Percentiles rank a stretch among this genome's conserved stretches.
These are phyloP conservation scores for Candida glucosophila DNA, from an alignment of 1,139 yeast species.

Conservation along the genomic window DNA sequence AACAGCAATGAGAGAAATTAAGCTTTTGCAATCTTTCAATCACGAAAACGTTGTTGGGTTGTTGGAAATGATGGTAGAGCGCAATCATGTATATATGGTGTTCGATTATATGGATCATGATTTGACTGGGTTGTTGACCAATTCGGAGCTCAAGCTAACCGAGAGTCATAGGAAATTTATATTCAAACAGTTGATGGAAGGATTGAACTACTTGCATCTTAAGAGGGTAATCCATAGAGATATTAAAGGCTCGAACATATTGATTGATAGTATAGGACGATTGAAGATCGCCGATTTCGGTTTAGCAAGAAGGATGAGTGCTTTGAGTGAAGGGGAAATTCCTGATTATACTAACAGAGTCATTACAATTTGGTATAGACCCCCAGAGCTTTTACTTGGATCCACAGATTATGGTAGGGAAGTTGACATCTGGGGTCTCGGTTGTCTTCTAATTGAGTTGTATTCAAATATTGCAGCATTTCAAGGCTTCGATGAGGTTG, in stretches of 20 bases:
- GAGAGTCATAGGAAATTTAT: constrained; percentile 70
- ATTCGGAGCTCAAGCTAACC: constrained; percentile 56
- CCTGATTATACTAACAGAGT: constrained; percentile 90
- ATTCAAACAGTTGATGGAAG: constrained; percentile 69
- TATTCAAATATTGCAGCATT: constrained; percentile 71
- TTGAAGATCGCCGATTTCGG: constrained; percentile 92
- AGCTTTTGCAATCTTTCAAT: constrained; percentile 75
- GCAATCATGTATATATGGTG: constrained; percentile 75
- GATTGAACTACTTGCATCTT: constrained; percentile 72
- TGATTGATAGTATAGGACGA: constrained; percentile 62
- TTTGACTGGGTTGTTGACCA: constrained; percentile 77
- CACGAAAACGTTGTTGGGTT: constrained; percentile 78
- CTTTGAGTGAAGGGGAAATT: constrained; percentile 39
- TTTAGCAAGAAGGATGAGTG: constrained; percentile 73
- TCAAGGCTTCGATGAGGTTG: constrained; percentile 83
- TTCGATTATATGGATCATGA: constrained; percentile 94
- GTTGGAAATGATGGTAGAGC: constrained; percentile 85
- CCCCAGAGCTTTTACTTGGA: constrained; percentile 88
- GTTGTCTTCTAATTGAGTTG: constrained; percentile 79
- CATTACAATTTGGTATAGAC: constrained; percentile 94
- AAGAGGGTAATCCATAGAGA: constrained; percentile 84
- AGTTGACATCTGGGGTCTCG: constrained; percentile 96
- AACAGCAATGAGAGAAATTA: constrained; percentile 88
- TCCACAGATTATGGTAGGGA: constrained; percentile 85
- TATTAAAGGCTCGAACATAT: constrained; percentile 86